Percentiles rank a stretch among this genome's conserved stretches.
phyloP scores from a whole-genome alignment of 441 rosid genomes.

The Viola pubescens region DNA sequence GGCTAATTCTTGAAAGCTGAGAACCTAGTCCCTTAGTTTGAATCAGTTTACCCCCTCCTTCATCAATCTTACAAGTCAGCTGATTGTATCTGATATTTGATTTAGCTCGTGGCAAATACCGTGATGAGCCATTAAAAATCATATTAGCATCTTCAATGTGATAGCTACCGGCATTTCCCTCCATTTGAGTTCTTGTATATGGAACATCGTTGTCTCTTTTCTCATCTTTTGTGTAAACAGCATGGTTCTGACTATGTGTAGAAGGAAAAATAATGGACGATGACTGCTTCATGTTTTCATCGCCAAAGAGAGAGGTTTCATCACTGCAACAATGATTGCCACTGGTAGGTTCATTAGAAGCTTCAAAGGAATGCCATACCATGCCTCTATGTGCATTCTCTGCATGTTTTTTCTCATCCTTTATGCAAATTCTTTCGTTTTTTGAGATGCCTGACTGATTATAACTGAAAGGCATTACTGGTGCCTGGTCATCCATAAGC shows the following conservation, averaged over 20 bases:
- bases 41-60: constrained; percentile 28
- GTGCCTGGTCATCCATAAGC: constrained; percentile 20
- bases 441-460: constrained; percentile 21
- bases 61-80: constrained; percentile 25
- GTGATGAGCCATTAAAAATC: constrained; percentile 28
- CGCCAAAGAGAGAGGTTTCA: constrained; percentile 23
- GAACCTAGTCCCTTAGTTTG: constrained; percentile 27
- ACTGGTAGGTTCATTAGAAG: constrained; percentile 16
- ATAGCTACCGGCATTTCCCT: constrained; percentile 23
- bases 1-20: constrained; percentile 42
- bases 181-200: constrained; percentile 21
- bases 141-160: constrained; percentile 15
- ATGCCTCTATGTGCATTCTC: constrained; percentile 24
- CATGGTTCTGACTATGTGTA: constrained; percentile 17
- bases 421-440: constrained; percentile 19
- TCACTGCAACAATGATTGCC: constrained; percentile 16
- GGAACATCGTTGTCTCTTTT: constrained; percentile 22
- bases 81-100: constrained; percentile 26
- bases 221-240: constrained; percentile 21
- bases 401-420: constrained; percentile 28
- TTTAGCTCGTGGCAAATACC: constrained; percentile 24
- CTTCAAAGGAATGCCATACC: constrained; percentile 26
- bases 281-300: constrained; percentile 26
- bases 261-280: constrained; percentile 25
- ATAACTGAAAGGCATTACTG: constrained; percentile 22